Percentiles rank a stretch among this genome's conserved stretches.
phyloP scores from a whole-genome alignment of 805 yeast genomes.

The Kodamaea sagamina region DNA sequence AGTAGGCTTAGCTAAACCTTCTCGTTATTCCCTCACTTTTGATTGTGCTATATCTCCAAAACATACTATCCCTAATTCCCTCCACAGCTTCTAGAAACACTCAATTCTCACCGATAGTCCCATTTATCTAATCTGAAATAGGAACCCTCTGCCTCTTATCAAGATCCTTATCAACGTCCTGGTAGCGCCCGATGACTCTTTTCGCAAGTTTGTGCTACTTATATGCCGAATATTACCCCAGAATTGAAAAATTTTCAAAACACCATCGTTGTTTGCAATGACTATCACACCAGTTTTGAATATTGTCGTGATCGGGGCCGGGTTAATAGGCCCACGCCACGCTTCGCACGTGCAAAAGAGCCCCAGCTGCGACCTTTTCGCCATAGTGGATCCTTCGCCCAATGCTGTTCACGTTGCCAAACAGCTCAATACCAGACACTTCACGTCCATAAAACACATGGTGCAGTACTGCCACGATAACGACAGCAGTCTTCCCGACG shows the following conservation, averaged over 20 bases:
- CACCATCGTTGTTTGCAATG: conserved; percentile 10
- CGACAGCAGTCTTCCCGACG: conserved; percentile 33
- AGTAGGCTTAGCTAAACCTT: too few species aligned
- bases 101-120: too few species aligned
- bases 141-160: too few species aligned
- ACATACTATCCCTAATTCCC: too few species aligned
- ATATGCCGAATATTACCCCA: conserved; percentile 3
- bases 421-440: conserved; percentile 20
- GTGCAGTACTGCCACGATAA: conserved; percentile 20
- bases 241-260: conserved; percentile 4
- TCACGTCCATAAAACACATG: conserved; percentile 22
- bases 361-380: conserved; percentile 24
- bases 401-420: conserved; percentile 23
- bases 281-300: conserved; percentile 12
- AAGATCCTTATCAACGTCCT: not conserved
- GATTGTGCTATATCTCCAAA: too few species aligned
- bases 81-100: too few species aligned
- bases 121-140: too few species aligned
- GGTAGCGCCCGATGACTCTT: conserved; percentile 3
- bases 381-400: conserved; percentile 28
- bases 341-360: conserved; percentile 25
- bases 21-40: too few species aligned
- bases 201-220: not conserved
- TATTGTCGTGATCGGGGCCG: conserved; percentile 28
- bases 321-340: conserved; percentile 32